Evolutionary conservation across 2,329 filamentous ascomycete genomes (phyloP).

Genomic region (Alternaria postmessia): DNA sequence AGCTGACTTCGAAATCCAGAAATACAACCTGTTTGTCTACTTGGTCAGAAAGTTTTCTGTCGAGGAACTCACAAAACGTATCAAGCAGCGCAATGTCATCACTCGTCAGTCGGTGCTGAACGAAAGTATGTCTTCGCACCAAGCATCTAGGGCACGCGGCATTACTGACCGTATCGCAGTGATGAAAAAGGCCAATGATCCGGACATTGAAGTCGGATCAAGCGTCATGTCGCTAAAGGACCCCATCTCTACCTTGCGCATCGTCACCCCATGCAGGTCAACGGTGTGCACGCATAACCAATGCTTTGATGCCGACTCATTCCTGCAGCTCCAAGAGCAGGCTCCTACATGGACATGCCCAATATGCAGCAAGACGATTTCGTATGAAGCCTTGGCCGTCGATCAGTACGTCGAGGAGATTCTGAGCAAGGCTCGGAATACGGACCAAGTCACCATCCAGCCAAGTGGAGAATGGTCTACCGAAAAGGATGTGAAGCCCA

Average conservation of each 20-base stretch:
- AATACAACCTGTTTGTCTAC: slow-evolving; percentile 68
- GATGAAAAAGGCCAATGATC: slow-evolving; percentile 79
- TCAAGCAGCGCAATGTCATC: slow-evolving; percentile 75
- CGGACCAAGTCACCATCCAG: slow-evolving; percentile 90
- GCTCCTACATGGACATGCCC: slow-evolving; percentile 97
- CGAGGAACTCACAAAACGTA: slow-evolving; percentile 72
- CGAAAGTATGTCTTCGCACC: slow-evolving; percentile 67
- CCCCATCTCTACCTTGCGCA: slow-evolving; percentile 84
- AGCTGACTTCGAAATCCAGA: slow-evolving; percentile 41
- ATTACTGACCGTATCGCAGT: slow-evolving; percentile 61
- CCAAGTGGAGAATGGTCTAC: slow-evolving; percentile 81
- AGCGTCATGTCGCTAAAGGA: slow-evolving; percentile 91
- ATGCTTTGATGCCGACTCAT: slow-evolving; percentile 93
- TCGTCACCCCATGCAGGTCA: slow-evolving; percentile 81
- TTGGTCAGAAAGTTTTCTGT: slow-evolving; percentile 78
- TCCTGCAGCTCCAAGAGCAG: slow-evolving; percentile 93
- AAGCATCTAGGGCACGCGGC: background rate
- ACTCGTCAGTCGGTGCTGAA: slow-evolving; percentile 81
- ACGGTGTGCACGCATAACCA: slow-evolving; percentile 85
- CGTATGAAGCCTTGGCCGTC: slow-evolving; percentile 82
- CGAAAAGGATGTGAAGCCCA: slow-evolving; percentile 50
- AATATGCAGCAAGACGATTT: slow-evolving; percentile 83
- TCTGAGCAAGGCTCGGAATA: slow-evolving; percentile 72
- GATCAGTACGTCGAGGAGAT: slow-evolving; percentile 96
- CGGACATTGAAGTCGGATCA: slow-evolving; percentile 88